phyloP scores from a whole-genome alignment of 2,329 filamentous ascomycete species.

The Ophiocordyceps camponoti-rufipedis region DNA sequence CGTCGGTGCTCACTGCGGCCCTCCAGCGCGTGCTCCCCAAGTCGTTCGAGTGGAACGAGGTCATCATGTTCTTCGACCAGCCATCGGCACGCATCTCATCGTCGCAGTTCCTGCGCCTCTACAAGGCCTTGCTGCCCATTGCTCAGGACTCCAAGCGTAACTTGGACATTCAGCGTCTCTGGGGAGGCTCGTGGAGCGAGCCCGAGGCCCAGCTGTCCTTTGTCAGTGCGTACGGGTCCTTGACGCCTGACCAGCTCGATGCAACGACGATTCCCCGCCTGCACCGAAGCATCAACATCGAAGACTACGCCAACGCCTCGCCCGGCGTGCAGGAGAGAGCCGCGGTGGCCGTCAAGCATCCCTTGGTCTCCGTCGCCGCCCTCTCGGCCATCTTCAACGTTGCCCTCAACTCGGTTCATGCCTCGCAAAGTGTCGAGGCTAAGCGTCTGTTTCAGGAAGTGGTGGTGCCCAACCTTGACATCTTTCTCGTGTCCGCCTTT shows the following conservation, averaged over 20 bases:
- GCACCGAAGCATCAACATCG: constrained; percentile 53
- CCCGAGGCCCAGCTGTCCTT: constrained; percentile 87
- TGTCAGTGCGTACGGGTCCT: constrained; percentile 67
- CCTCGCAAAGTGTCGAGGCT: constrained; percentile 43
- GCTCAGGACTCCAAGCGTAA: constrained; percentile 30
- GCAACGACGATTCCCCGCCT: constrained; percentile 71
- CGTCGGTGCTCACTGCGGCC: constrained; percentile 39
- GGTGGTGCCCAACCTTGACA: constrained; percentile 55
- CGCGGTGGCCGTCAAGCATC: constrained; percentile 55
- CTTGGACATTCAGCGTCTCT: constrained; percentile 75
- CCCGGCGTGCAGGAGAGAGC: constrained; percentile 32
- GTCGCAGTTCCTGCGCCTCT: constrained; percentile 64
- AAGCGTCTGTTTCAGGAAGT: constrained; percentile 49
- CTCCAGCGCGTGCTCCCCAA: constrained; percentile 42
- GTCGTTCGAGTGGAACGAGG: constrained; percentile 50
- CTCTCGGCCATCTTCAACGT: constrained; percentile 51
- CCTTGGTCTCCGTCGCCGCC: constrained; percentile 75
- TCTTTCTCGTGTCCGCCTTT: constrained; percentile 63
- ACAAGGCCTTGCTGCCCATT: constrained; percentile 58
- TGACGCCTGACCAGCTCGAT: constrained; percentile 60
- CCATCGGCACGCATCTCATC: constrained; percentile 58
- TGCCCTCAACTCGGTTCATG: constrained; percentile 40
- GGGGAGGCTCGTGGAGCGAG: constrained; percentile 80
- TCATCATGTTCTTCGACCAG: constrained; percentile 67
- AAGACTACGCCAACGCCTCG: constrained; percentile 32